Evolutionary conservation across 306 rosid species (phyloP).

Genomic region (Hippophae rhamnoides): DNA sequence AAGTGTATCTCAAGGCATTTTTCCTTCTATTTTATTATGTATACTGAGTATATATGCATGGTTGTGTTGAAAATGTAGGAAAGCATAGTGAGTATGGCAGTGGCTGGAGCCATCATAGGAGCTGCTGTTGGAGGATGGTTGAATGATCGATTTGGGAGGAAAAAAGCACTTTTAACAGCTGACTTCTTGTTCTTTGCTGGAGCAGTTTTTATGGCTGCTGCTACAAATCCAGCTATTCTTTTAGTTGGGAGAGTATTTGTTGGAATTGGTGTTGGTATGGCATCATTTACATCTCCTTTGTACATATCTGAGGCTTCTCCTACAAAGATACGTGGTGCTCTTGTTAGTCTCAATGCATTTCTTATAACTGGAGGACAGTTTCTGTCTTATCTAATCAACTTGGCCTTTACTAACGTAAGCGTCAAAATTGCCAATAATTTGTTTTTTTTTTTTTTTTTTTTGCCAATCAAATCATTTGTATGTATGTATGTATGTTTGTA

Average conservation of each 20-base stretch:
- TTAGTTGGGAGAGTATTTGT: conserved; percentile 43
- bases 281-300: conserved; percentile 60
- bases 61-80: conserved; percentile 27
- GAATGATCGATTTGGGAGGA: conserved; percentile 48
- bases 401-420: conserved; percentile 47
- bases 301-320: conserved; percentile 68
- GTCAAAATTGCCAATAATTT: not conserved
- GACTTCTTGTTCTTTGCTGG: conserved; percentile 45
- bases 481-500: not conserved
- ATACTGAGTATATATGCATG: not conserved
- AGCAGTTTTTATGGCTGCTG: conserved; percentile 42
- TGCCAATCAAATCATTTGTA: not conserved
- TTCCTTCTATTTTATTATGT: not conserved
- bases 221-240: conserved; percentile 24
- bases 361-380: conserved; percentile 68
- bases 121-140: conserved; percentile 57
- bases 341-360: conserved; percentile 48
- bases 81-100: conserved; percentile 48
- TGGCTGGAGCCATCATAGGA: conserved; percentile 62
- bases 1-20: too few relatives aligned
- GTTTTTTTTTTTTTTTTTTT: not conserved
- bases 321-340: conserved; percentile 51
- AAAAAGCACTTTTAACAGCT: conserved; percentile 24
- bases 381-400: conserved; percentile 56
- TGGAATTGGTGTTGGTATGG: conserved; percentile 66